Evolutionary conservation across 1,139 yeast species (phyloP), one percentile per base, ranked within the genome.

Genomic region (Meyerozyma elateridarum): DNA sequence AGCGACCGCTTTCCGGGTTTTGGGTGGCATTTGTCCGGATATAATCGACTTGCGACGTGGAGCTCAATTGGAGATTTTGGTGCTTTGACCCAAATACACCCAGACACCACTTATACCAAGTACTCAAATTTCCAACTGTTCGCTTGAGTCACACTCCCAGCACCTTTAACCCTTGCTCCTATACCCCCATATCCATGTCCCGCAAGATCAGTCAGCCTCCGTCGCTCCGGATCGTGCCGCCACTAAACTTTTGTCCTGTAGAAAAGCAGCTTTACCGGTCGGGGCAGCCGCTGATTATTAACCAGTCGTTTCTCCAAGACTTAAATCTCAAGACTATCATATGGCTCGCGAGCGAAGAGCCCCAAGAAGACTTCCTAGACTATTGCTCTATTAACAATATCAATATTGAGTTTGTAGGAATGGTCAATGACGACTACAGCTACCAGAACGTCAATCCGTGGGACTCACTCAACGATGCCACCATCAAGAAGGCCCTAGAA

Each of bases 321-420:
- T 64, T 91, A 36, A 70, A 82, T 39, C 65, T 91, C 33, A 79
- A 78, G 38, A 84, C 94, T 3, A 83, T 91, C 22, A 72, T 91
- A 8, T 91, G 98, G 98, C 66, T 91, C 28, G 96, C 96, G 1
- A 82, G 84, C 26, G 98, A 91, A 54, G 98, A 91, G 52, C 97
- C 98, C 2, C 83, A 78, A 41, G 97, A 89, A 49, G 84, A 82
- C 35, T 76, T 91, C 45, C 61, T 87, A 36, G 89, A 81, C 47
- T 91, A 85, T 54, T 85, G 93, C 34, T 84, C 81, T 37, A 73
- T 71, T 27, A 71, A 81, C 46, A 72, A 75, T 39, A 85, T 91
- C 38, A 72, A 73, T 45, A 61, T 74, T 35, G 95, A 64, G 40
- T 73, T 71, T 48, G 76, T 73, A 34, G 85, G 85, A 4, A 75